Conservation (phyloP, 2,329 filamentous ascomycete species). For the Epichloe festucae region DNA sequence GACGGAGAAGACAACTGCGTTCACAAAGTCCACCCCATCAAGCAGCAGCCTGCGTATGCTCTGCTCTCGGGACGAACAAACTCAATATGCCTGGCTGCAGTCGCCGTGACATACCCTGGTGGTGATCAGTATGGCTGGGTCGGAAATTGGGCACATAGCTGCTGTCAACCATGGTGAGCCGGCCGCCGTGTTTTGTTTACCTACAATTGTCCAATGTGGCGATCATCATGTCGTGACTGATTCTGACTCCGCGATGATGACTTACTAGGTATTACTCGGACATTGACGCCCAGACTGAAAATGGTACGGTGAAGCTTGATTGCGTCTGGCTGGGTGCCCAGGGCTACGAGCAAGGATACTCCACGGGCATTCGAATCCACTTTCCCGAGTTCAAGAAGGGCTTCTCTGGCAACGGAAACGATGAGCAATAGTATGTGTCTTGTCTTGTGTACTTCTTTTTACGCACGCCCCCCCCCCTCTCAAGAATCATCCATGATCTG, state of each 20-base stretch:
- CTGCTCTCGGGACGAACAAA: background rate
- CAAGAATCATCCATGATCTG: too few relatives aligned
- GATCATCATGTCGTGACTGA: too few relatives aligned
- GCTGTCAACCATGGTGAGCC: constrained; percentile 1
- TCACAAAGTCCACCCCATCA: background rate
- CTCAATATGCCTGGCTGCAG: background rate
- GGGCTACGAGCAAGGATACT: background rate
- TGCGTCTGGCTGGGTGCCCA: constrained; percentile 2
- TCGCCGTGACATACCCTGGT: background rate
- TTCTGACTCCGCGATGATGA: too few relatives aligned
- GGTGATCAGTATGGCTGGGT: constrained; percentile 2
- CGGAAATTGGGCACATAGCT: constrained; percentile 3
- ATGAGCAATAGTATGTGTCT: background rate
- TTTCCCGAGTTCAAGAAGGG: background rate
- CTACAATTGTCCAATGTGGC: background rate
- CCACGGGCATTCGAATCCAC: constrained; percentile 3
- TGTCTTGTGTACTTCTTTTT: background rate
- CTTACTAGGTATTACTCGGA: constrained; percentile 5
- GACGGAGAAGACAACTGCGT: background rate
- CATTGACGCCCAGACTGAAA: background rate
- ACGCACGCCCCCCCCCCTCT: too few relatives aligned
- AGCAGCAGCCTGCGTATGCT: background rate
- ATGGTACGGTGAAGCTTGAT: background rate
- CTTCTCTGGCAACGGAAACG: background rate
- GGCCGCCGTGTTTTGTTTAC: background rate